phyloP scores from a whole-genome alignment of 2,329 filamentous ascomycete genomes.

The Aspergillus alliaceus region DNA sequence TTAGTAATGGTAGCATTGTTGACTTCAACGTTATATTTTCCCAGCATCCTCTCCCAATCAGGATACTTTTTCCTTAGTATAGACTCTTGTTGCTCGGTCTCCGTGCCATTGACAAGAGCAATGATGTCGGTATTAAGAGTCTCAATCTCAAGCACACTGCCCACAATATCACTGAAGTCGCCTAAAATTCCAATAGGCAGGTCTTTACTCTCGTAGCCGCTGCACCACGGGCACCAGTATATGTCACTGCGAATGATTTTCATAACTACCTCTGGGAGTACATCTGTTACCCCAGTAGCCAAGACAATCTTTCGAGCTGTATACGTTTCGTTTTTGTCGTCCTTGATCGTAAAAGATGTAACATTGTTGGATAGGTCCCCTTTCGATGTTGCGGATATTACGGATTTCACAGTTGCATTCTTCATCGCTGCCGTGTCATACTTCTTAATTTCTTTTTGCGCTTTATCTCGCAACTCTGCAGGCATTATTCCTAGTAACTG shows the following conservation, averaged over 20 bases:
- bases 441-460: not conserved
- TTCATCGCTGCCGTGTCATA: not conserved
- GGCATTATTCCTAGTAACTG: not conserved
- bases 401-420: no score
- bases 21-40: no score
- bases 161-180: not conserved
- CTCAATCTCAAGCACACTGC: not conserved
- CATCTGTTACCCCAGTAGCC: not conserved
- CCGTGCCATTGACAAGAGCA: not conserved
- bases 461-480: not conserved
- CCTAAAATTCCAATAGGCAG: conserved; percentile 56
- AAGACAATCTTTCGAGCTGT: not conserved
- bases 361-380: no score
- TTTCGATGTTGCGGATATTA: no score
- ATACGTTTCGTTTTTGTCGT: no score
- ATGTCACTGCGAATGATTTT: no score
- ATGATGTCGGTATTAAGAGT: not conserved
- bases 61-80: no score
- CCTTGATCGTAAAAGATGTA: no score
- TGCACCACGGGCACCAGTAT: conserved; percentile 66
- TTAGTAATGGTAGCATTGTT: not conserved
- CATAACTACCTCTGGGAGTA: conserved; percentile 52
- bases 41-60: no score
- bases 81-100: not conserved
- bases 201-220: conserved; percentile 60